These are phyloP conservation scores for Pestalotiopsis sp. DNA, from an alignment of 2,329 filamentous ascomycete genomes.

Conservation along the genomic window DNA sequence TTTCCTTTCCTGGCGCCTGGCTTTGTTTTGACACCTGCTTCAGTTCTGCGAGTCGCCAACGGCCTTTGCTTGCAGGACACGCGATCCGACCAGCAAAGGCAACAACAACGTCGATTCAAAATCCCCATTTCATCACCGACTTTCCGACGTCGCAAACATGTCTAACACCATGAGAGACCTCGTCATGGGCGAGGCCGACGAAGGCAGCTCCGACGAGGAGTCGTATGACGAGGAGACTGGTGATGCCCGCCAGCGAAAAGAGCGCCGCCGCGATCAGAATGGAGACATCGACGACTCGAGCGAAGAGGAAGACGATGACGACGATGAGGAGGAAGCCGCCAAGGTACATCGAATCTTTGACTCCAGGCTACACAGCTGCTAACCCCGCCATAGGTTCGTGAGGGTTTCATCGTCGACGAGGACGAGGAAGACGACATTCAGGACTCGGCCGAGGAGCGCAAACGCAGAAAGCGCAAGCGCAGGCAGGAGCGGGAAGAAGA, in stretches of 20 bases:
- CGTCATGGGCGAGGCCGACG: conserved; percentile 82
- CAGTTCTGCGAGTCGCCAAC: not conserved
- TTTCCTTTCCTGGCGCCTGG: not conserved
- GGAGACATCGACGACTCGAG: conserved; percentile 77
- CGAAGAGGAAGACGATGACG: conserved; percentile 90
- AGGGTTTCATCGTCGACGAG: conserved; percentile 96
- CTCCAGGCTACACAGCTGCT: not conserved
- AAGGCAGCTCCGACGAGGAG: conserved; percentile 84
- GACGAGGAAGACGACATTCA: conserved; percentile 74
- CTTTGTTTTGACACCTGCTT: not conserved
- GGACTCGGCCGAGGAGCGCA: conserved; percentile 58
- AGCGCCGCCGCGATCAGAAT: conserved; percentile 24
- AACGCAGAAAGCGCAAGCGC: conserved; percentile 76
- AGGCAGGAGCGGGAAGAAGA: conserved; percentile 78
- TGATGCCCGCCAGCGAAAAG: conserved; percentile 40
- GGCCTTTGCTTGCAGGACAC: not conserved
- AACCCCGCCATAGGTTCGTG: conserved; percentile 65
- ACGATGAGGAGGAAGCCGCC: conserved; percentile 82
- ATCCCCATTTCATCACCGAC: not conserved
- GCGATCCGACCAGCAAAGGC: not conserved
- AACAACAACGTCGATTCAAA: not conserved
- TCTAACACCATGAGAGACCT: conserved; percentile 71
- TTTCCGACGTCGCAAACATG: conserved; percentile 48
- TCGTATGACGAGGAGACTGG: conserved; percentile 79
- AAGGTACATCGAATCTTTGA: conserved; percentile 54